phyloP scores from a whole-genome alignment of 2,329 filamentous ascomycete species.

The Colletotrichum sp. region DNA sequence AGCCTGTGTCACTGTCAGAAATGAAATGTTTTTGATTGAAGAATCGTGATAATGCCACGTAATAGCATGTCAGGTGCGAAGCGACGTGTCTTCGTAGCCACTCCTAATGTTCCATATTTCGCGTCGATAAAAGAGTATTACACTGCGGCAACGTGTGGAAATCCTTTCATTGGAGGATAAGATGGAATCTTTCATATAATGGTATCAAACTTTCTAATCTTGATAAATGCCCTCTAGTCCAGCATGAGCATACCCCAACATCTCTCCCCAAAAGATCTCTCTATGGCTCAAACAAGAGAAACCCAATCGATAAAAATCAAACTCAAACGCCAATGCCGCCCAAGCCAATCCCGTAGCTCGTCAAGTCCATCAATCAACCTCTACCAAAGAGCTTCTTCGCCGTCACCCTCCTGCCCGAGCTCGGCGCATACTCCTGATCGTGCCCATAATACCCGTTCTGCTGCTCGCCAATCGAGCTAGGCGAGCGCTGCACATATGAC shows the following conservation, averaged over 20 bases:
- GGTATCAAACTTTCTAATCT: not conserved
- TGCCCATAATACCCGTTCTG: conserved; percentile 16
- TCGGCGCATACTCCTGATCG: conserved; percentile 3
- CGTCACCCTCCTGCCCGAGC: conserved; percentile 8
- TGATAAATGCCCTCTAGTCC: not conserved
- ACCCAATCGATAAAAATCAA: not conserved
- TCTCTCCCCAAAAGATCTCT: not conserved
- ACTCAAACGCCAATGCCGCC: not conserved
- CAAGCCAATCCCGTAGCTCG: accelerated
- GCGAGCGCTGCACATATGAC: not conserved
- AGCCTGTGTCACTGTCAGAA: no score
- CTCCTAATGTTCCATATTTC: no score
- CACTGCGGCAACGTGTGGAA: no score
- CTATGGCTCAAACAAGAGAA: not conserved
- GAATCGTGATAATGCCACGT: no score
- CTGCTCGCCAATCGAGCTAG: not conserved
- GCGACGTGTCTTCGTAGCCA: no score
- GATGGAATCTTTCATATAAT: no score
- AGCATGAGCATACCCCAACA: not conserved
- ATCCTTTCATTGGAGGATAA: no score
- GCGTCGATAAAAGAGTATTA: no score
- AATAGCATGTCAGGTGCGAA: no score
- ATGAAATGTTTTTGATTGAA: no score
- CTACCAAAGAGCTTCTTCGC: conserved; percentile 24
- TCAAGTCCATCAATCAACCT: not conserved